Percentiles rank a stretch among this genome's conserved stretches.
These are phyloP conservation scores for Mortierella claussenii DNA, from an alignment of 192 early-diverging fungal species.

Conservation along the genomic window DNA sequence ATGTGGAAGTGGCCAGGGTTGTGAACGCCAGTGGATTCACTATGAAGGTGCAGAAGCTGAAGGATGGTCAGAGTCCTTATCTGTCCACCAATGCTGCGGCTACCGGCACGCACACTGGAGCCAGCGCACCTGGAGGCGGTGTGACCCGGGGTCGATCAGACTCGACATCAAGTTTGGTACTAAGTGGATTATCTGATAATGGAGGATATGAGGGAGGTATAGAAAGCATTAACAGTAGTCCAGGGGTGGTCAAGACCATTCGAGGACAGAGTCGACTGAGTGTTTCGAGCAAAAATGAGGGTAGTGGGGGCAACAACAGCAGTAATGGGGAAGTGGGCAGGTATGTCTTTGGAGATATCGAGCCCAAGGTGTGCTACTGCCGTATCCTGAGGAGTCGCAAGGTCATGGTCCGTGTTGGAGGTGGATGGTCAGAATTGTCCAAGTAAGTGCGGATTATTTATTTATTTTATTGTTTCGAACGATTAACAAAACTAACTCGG, in stretches of 20 bases:
- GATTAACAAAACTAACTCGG: neutral
- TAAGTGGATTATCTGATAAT: conserved; percentile 32
- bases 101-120: neutral
- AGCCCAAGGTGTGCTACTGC: conserved; percentile 72
- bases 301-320: neutral
- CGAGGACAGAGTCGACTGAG: conserved; percentile 33
- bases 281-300: neutral
- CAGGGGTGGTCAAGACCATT: conserved; percentile 27
- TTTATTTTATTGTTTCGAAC: neutral
- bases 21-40: conserved; percentile 68
- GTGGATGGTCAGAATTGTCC: conserved; percentile 71
- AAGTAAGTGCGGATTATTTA: conserved; percentile 50
- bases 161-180: conserved; percentile 26
- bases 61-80: conserved; percentile 30
- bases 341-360: conserved; percentile 73
- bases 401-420: conserved; percentile 77
- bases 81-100: neutral
- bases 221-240: conserved; percentile 31
- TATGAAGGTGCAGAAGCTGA: conserved; percentile 62
- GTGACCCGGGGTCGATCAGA: conserved; percentile 20
- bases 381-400: conserved; percentile 68
- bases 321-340: conserved; percentile 63
- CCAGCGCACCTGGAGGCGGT: neutral
- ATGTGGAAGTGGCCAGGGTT: conserved; percentile 67
- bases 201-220: conserved; percentile 25